A percentile compares a stretch with the other conserved stretches of the same genome.
phyloP scores from a whole-genome alignment of 2,329 filamentous ascomycete species.

The Tolypocladium inflatum region DNA sequence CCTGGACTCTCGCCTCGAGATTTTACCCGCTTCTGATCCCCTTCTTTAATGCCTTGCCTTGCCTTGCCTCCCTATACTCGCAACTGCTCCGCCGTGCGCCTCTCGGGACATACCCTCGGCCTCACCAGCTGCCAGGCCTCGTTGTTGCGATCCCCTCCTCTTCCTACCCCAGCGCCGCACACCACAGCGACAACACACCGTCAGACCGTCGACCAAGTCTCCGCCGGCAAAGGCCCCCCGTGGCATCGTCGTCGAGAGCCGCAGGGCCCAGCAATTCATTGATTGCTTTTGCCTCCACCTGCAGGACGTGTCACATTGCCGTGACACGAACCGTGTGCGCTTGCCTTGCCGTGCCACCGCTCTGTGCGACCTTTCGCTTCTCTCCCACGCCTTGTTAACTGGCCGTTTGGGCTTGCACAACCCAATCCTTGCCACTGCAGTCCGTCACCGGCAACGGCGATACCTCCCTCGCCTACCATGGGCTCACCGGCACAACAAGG shows the following conservation, averaged over 20 bases:
- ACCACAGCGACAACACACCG: background rate
- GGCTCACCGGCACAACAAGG: constrained; percentile 31
- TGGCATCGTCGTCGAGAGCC: background rate
- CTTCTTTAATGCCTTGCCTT: background rate
- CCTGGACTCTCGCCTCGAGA: background rate
- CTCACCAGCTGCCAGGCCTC: background rate
- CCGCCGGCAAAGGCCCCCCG: background rate
- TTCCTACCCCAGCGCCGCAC: background rate
- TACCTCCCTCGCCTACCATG: constrained; percentile 18
- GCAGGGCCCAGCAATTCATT: background rate
- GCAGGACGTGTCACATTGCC: background rate
- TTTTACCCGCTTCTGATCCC: background rate
- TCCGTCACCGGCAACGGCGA: background rate
- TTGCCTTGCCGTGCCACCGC: background rate
- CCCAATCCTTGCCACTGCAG: background rate
- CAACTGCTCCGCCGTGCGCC: background rate
- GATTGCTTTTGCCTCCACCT: background rate
- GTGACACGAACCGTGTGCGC: background rate
- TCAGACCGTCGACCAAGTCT: background rate
- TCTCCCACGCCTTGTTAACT: background rate
- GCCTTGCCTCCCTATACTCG: background rate
- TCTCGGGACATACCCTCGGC: background rate
- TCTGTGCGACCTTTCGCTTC: background rate
- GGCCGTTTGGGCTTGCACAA: background rate
- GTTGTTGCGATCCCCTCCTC: background rate